A percentile compares a stretch with the other conserved stretches of the same genome.
These are phyloP conservation scores for Neurospora pannonica DNA, from an alignment of 495 filamentous ascomycete genomes.

Conservation along the genomic window DNA sequence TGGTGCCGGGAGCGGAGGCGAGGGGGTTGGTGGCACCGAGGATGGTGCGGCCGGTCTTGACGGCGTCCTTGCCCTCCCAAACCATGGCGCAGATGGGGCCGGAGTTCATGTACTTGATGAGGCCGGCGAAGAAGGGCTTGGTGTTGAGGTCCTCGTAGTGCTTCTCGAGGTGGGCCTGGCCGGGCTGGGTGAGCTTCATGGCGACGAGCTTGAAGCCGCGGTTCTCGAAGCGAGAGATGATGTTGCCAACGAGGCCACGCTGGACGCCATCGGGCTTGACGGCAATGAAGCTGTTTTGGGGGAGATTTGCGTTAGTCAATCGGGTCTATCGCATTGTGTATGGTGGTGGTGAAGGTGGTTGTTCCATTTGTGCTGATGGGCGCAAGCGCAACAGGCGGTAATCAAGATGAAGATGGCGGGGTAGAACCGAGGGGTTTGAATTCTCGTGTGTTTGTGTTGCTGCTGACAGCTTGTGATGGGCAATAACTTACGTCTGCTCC, in stretches of 20 bases:
- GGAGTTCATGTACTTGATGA: conserved; percentile 90
- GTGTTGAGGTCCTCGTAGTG: conserved; percentile 88
- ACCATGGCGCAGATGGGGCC: conserved; percentile 98
- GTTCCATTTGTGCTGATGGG: conserved; percentile 1
- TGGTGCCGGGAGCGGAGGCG: conserved; percentile 87
- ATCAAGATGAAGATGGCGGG: conserved; percentile 14
- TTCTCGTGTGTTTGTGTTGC: neutral
- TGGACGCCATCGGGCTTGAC: conserved; percentile 99
- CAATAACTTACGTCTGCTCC: conserved; percentile 81
- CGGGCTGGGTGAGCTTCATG: conserved; percentile 84
- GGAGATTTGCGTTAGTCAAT: conserved; percentile 35
- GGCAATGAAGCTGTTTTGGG: conserved; percentile 75
- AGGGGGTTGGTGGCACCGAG: conserved; percentile 98
- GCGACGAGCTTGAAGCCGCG: conserved; percentile 97
- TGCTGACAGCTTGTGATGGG: neutral
- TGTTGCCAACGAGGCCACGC: conserved; percentile 94
- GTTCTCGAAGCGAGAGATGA: conserved; percentile 94
- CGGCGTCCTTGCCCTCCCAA: conserved; percentile 94
- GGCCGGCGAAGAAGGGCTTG: conserved; percentile 95
- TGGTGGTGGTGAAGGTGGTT: neutral
- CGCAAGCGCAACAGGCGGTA: neutral
- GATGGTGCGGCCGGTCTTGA: conserved; percentile 94
- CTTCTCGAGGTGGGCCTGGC: conserved; percentile 90
- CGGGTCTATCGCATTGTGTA: conserved; percentile 9
- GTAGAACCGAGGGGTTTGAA: conserved; percentile 19